phyloP scores from a whole-genome alignment of 176 grass and related monocot genomes.

The Carex scoparia region DNA sequence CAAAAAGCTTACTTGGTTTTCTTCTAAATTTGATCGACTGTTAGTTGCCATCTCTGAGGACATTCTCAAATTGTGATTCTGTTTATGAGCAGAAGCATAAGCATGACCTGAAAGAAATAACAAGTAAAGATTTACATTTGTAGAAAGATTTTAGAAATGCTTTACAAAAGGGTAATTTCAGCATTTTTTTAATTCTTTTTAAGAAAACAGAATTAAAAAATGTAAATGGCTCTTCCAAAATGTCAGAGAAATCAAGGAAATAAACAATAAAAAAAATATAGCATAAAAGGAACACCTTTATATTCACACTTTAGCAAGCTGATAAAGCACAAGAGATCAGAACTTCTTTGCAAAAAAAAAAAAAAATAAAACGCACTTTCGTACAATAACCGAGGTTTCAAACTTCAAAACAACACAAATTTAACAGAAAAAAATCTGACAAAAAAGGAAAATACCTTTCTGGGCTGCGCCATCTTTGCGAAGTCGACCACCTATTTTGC shows the following conservation, averaged over 20 bases:
- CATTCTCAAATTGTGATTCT: background rate
- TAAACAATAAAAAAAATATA: slow-evolving; percentile 2
- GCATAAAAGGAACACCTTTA: background rate
- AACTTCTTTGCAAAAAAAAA: background rate
- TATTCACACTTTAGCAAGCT: background rate
- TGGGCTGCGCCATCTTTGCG: background rate
- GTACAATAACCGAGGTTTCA: background rate
- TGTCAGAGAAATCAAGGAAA: background rate
- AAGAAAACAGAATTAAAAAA: background rate
- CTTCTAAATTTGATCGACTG: background rate
- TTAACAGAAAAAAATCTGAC: background rate
- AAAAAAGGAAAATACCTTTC: slow-evolving; percentile 16
- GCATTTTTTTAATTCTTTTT: background rate
- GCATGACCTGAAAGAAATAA: slow-evolving; percentile 11
- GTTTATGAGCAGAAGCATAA: slow-evolving; percentile 7
- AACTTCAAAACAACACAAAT: background rate
- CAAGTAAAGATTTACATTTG: background rate
- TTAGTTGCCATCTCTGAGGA: background rate
- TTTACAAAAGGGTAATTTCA: slow-evolving; percentile 5
- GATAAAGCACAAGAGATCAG: background rate
- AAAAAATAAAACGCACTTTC: background rate
- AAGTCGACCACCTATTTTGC: background rate
- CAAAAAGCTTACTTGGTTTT: slow-evolving; percentile 8
- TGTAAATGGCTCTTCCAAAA: background rate
- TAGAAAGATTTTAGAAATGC: background rate